Base-by-base conservation (phyloP, 495 filamentous ascomycete genomes). In the Aspergillus nidulans region DNA sequence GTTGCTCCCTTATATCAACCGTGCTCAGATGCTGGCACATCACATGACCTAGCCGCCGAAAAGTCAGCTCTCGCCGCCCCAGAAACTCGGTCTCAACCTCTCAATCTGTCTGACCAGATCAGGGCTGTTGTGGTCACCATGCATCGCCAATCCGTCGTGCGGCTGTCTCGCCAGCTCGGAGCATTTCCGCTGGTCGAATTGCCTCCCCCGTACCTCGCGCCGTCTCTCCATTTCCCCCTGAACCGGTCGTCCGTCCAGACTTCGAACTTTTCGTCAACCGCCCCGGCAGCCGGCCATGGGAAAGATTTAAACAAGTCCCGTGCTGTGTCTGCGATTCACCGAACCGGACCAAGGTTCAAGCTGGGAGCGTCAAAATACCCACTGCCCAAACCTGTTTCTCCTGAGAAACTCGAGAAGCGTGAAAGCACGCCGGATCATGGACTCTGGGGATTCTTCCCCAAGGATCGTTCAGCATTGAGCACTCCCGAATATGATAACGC, bases 401-500 rank as follows among this genome's bases (percentile, higher is more conserved):
- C 59, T 52, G 59, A 73, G 71, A 49, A 79, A 69, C 62, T 76
- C 74, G 58, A 67, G 49, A 59, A 65, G 39, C 71, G 70, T 13
- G n/a, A 64, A 36, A 49, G 63, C 15, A 87, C 87, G 64, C 76
- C 79, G 6, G 70, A 94, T 53, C 94, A 99, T 71, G 91, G 90
- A 32, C 85, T 99, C n/a, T 97, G 88, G 87, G 85, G 79, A 0
- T 99, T 99, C 73, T 97, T 99, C 71, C 81, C 83, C 55, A 71
- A 75, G 45, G 77, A 85, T 49, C 79, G 77, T 44, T 80, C 80
- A 59, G 69, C 84, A 15, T 64, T 96, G 66, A 76, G 73, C 43
- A 82, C 81, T 10, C 92, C 92, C 2, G 77, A 81, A 16, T 84
- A 90, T 58, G 82, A 85, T 41, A 48, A 63, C 15, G 73, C 81